A percentile compares a stretch with the other conserved stretches of the same genome.
Evolutionary conservation across 805 yeast species (phyloP).

Genomic region (Starmera pachycereana): DNA sequence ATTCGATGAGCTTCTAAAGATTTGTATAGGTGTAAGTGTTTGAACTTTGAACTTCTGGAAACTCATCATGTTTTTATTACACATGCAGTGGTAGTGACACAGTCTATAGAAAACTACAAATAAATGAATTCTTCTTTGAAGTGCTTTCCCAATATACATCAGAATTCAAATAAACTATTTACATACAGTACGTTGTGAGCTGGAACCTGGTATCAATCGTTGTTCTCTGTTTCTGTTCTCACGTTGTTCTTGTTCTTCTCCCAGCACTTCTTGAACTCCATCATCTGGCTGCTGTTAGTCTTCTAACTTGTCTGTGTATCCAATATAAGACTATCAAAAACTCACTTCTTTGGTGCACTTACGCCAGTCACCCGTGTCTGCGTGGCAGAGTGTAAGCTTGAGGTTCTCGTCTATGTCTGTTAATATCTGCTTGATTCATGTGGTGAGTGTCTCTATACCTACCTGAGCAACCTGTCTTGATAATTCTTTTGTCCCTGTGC

Average conservation of each 20-base stretch:
- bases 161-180: too few relatives aligned
- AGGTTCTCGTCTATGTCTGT: slow-evolving; percentile 48
- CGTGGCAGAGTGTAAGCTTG: slow-evolving; percentile 65
- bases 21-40: too few relatives aligned
- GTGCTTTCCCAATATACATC: too few relatives aligned
- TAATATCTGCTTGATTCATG: neutral
- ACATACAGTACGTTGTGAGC: too few relatives aligned
- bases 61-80: too few relatives aligned
- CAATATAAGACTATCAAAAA: neutral
- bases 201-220: neutral
- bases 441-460: slow-evolving; percentile 15
- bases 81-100: too few relatives aligned
- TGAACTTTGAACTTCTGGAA: too few relatives aligned
- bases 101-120: too few relatives aligned
- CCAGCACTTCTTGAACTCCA: slow-evolving; percentile 34
- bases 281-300: slow-evolving; percentile 22
- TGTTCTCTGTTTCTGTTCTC: slow-evolving; percentile 28
- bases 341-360: slow-evolving; percentile 55
- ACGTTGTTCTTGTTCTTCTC: slow-evolving; percentile 25
- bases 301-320: slow-evolving; percentile 1
- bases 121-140: too few relatives aligned
- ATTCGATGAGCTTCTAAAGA: too few relatives aligned
- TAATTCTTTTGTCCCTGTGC: slow-evolving; percentile 58
- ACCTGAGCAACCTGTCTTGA: slow-evolving; percentile 65
- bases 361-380: slow-evolving; percentile 78